Evolutionary conservation across 2,329 filamentous ascomycete species (phyloP).

Genomic region (Aureobasidium lini): DNA sequence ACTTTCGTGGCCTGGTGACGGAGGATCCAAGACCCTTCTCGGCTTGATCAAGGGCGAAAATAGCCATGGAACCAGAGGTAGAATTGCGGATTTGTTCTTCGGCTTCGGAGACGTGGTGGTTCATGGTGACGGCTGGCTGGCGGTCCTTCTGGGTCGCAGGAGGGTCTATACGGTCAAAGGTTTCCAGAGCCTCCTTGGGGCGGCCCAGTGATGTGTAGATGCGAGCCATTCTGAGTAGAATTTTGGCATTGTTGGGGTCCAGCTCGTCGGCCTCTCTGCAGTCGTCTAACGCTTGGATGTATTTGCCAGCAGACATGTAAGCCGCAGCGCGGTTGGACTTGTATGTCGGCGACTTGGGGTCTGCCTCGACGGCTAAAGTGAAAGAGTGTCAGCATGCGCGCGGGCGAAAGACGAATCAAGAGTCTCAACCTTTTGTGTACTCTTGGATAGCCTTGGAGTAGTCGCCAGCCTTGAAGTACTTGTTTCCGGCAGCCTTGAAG

Average conservation of each 20-base stretch:
- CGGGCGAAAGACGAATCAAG: constrained; percentile 10
- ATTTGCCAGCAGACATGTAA: constrained; percentile 80
- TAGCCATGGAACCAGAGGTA: constrained; percentile 79
- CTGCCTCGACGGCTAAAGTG: constrained; percentile 69
- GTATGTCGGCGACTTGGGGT: constrained; percentile 80
- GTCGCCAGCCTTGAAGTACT: constrained; percentile 92
- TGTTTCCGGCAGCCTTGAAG: constrained; percentile 90
- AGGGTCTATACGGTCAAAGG: constrained; percentile 73
- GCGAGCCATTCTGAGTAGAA: constrained; percentile 77
- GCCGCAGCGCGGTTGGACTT: constrained; percentile 92
- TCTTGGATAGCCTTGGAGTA: constrained; percentile 82
- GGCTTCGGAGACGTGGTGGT: constrained; percentile 71
- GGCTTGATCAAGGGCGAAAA: constrained; percentile 86
- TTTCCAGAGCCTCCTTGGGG: constrained; percentile 76
- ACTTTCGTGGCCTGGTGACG: constrained; percentile 81
- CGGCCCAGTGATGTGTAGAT: constrained; percentile 83
- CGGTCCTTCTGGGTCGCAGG: constrained; percentile 78
- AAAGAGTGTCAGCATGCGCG: constrained; percentile 19
- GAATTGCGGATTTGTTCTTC: constrained; percentile 68
- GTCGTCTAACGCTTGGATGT: constrained; percentile 74
- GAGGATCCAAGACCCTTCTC: constrained; percentile 68
- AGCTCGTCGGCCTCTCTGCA: constrained; percentile 74
- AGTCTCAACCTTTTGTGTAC: constrained; percentile 74
- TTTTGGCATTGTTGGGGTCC: constrained; percentile 80
- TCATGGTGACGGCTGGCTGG: constrained; percentile 76